Percentiles rank a stretch among this genome's conserved stretches.
Conservation (phyloP, 768 basidiomycete genomes). For the Mrakia blollopis region DNA sequence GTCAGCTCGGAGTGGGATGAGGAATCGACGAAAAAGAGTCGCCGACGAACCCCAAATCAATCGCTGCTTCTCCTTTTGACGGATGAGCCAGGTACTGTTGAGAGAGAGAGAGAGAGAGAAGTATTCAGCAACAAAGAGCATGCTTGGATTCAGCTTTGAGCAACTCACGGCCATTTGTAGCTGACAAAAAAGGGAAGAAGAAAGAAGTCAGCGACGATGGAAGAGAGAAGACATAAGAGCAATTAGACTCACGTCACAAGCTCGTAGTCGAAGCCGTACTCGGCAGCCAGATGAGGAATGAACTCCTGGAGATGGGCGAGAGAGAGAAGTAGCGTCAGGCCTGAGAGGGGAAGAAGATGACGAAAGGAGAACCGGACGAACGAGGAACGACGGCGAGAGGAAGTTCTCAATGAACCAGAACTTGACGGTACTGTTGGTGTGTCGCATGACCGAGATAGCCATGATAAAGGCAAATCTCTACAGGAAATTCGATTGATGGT, state of each 20-base stretch:
- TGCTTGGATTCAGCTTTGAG: neutral
- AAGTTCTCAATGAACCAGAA: conserved; percentile 99
- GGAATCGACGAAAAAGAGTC: neutral
- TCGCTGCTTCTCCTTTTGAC: conserved; percentile 94
- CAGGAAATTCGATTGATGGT: neutral
- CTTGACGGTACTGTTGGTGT: conserved; percentile 91
- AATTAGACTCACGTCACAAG: conserved; percentile 60
- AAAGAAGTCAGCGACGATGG: neutral
- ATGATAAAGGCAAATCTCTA: conserved; percentile 97
- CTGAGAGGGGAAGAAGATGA: neutral
- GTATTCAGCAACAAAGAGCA: neutral
- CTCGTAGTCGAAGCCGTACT: conserved; percentile 92
- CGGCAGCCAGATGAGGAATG: conserved; percentile 83
- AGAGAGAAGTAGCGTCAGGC: neutral
- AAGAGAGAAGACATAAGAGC: neutral
- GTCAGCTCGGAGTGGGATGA: neutral
- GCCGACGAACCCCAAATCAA: conserved; percentile 75
- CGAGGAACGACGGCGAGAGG: conserved; percentile 92
- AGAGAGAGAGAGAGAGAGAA: neutral
- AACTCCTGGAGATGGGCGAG: conserved; percentile 62
- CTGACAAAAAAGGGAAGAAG: neutral
- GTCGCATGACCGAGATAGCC: conserved; percentile 90
- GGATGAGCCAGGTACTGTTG: conserved; percentile 78
- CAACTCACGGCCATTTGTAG: conserved; percentile 79
- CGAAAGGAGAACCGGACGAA: conserved; percentile 40